Percentiles rank a stretch among this genome's conserved stretches.
Evolutionary conservation across 257 asterid species (phyloP).

Genomic region (Primulina eburnea): DNA sequence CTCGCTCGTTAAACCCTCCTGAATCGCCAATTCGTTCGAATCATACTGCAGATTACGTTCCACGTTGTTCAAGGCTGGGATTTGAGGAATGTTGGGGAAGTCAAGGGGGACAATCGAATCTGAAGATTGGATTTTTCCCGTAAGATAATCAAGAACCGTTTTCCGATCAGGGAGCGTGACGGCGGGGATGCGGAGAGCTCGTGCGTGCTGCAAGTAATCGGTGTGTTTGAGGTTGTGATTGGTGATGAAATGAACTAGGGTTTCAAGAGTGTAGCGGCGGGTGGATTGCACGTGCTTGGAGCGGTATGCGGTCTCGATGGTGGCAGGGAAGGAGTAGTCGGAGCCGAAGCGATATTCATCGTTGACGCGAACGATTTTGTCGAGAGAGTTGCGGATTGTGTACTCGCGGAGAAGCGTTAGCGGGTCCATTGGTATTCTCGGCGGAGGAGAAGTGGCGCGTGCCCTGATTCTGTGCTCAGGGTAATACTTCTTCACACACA

Average conservation of each 20-base stretch:
- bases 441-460: neutral
- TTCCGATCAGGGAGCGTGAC: slow-evolving; percentile 90
- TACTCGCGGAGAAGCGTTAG: slow-evolving; percentile 82
- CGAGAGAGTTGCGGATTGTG: slow-evolving; percentile 70
- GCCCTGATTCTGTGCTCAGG: neutral
- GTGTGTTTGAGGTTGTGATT: slow-evolving; percentile 79
- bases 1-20: slow-evolving; percentile 27
- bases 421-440: slow-evolving; percentile 61
- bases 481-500: neutral
- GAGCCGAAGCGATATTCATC: slow-evolving; percentile 77
- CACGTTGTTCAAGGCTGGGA: slow-evolving; percentile 16
- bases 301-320: slow-evolving; percentile 78
- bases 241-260: slow-evolving; percentile 86
- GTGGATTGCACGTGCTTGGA: slow-evolving; percentile 67
- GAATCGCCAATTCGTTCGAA: slow-evolving; percentile 24
- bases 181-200: slow-evolving; percentile 62
- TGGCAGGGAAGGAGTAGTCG: slow-evolving; percentile 80
- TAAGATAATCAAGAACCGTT: slow-evolving; percentile 79
- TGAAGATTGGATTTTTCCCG: slow-evolving; percentile 70
- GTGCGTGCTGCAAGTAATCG: slow-evolving; percentile 79
- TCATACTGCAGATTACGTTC: slow-evolving; percentile 37
- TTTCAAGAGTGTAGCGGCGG: slow-evolving; percentile 87
- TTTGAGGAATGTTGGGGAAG: slow-evolving; percentile 39
- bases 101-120: slow-evolving; percentile 56
- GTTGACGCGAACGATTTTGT: slow-evolving; percentile 54